phyloP scores from a whole-genome alignment of 2,329 filamentous ascomycete genomes.

The Aspergillus latus region DNA sequence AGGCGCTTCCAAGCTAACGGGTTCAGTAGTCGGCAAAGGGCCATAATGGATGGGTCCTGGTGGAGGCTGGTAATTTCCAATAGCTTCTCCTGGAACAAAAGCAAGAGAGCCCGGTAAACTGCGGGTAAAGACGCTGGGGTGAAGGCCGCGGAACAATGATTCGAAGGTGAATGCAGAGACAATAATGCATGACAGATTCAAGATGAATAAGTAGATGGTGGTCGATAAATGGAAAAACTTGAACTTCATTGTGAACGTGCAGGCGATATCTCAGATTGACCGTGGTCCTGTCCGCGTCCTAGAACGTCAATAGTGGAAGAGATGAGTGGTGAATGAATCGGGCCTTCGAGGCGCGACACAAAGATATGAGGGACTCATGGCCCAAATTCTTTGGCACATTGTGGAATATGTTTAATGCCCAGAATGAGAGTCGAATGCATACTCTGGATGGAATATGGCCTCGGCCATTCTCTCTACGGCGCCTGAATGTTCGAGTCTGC shows the following conservation, averaged over 20 bases:
- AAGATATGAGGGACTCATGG: not conserved
- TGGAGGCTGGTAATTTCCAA: constrained; percentile 23
- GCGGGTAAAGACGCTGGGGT: constrained; percentile 10
- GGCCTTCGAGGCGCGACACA: not conserved
- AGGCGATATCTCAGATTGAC: not conserved
- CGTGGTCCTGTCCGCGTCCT: not conserved
- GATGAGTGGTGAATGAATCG: not conserved
- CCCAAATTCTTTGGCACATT: not conserved
- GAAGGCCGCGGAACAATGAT: constrained; percentile 2
- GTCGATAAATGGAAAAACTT: not conserved
- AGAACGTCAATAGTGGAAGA: not conserved
- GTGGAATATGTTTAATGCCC: not conserved
- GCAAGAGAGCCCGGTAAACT: constrained; percentile 24
- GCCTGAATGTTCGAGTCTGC: not conserved
- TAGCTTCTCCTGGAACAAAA: constrained; percentile 21
- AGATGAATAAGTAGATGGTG: constrained; percentile 8
- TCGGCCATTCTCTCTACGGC: constrained; percentile 1
- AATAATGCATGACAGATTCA: constrained; percentile 14
- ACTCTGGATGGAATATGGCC: not conserved
- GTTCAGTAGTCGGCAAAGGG: not conserved
- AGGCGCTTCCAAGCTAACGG: not conserved
- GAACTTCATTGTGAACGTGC: constrained; percentile 14
- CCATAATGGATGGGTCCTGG: constrained; percentile 16
- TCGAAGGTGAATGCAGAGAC: constrained; percentile 15
- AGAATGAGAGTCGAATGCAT: constrained; percentile 7